These are phyloP conservation scores for Cenchrus fungigraminus DNA, from an alignment of 176 grass and related monocot species.

Conservation along the genomic window DNA sequence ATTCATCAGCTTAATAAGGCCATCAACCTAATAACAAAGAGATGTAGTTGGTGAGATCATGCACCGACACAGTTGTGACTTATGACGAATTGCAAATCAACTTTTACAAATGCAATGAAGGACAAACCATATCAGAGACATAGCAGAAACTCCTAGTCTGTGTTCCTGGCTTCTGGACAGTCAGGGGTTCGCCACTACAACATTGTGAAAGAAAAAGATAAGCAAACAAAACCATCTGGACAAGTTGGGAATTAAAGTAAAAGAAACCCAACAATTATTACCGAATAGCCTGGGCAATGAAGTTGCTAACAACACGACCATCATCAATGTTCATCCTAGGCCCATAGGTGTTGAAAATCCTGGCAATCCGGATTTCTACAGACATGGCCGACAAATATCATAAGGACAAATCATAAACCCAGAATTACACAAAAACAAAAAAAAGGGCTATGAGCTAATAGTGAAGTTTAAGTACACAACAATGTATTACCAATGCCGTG, in stretches of 20 bases:
- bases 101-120: slow-evolving; percentile 10
- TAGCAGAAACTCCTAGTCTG: slow-evolving; percentile 99
- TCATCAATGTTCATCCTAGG: slow-evolving; percentile 99
- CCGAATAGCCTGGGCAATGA: slow-evolving; percentile 99
- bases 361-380: slow-evolving; percentile 96
- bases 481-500: slow-evolving; percentile 90
- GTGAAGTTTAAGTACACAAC: slow-evolving; percentile 28
- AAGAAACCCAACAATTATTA: slow-evolving; percentile 55
- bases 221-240: slow-evolving; percentile 22
- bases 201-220: slow-evolving; percentile 42
- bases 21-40: slow-evolving; percentile 77
- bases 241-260: background rate
- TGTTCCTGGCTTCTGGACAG: slow-evolving; percentile 97
- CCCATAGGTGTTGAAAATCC: slow-evolving; percentile 99
- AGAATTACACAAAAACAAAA: slow-evolving; percentile 4
- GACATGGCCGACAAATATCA: slow-evolving; percentile 30
- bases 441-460: slow-evolving; percentile 24
- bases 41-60: slow-evolving; percentile 25
- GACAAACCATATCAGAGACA: slow-evolving; percentile 90
- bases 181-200: slow-evolving; percentile 82
- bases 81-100: slow-evolving; percentile 2
- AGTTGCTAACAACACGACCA: slow-evolving; percentile 99
- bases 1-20: slow-evolving; percentile 99
- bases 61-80: background rate
- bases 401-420: slow-evolving; percentile 5